A percentile compares a stretch with the other conserved stretches of the same genome.
Conservation (phyloP, 306 rosid species). For the Abrus pulchellus region DNA sequence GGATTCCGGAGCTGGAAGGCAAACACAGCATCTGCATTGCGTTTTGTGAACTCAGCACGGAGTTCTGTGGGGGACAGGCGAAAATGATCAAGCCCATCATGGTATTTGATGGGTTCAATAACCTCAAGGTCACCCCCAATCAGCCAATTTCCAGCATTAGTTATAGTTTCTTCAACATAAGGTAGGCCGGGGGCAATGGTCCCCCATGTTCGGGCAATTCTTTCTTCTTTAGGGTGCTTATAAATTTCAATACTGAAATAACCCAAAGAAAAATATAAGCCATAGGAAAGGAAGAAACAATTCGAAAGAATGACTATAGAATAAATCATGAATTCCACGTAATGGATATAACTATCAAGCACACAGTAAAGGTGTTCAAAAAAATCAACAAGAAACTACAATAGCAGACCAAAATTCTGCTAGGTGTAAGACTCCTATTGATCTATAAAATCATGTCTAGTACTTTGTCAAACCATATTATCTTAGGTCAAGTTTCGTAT, state of each 20-base stretch:
- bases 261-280: constrained; percentile 41
- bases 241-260: constrained; percentile 87
- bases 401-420: constrained; percentile 12
- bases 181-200: constrained; percentile 92
- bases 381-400: constrained; percentile 36
- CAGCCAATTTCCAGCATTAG: constrained; percentile 90
- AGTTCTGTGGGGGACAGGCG: constrained; percentile 89
- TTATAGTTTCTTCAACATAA: constrained; percentile 85
- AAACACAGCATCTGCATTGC: constrained; percentile 95
- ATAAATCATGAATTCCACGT: constrained; percentile 3
- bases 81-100: constrained; percentile 94
- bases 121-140: constrained; percentile 99
- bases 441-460: not conserved
- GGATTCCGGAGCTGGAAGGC: constrained; percentile 98
- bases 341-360: not conserved
- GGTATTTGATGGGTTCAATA: constrained; percentile 80
- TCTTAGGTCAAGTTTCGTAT: constrained; percentile 16
- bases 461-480: constrained; percentile 11
- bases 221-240: constrained; percentile 96
- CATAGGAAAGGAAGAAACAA: constrained; percentile 30
- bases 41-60: constrained; percentile 82
- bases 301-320: not conserved
- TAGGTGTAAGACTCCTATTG: constrained; percentile 4
- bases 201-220: constrained; percentile 98
- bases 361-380: not conserved